Evolutionary conservation across 2,329 filamentous ascomycete genomes (phyloP).

Genomic region (Paramyrothecium roridum): DNA sequence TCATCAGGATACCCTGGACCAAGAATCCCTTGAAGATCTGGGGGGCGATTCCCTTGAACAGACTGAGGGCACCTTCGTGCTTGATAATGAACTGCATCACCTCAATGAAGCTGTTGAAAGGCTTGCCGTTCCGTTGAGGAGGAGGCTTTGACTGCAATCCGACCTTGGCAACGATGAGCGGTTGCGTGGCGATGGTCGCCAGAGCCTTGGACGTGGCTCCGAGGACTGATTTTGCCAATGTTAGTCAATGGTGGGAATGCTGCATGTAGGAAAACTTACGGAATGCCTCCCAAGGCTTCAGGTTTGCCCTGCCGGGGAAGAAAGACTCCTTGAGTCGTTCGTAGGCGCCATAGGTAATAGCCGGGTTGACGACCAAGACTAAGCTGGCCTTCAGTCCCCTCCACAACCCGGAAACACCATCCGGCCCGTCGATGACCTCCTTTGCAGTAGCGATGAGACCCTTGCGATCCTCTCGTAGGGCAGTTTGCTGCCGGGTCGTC

Average conservation of each 20-base stretch:
- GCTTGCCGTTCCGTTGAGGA: slow-evolving; percentile 77
- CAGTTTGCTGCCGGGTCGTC: slow-evolving; percentile 94
- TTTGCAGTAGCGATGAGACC: slow-evolving; percentile 81
- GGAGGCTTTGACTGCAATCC: slow-evolving; percentile 92
- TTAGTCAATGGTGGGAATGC: slow-evolving; percentile 7
- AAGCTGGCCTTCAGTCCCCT: slow-evolving; percentile 92
- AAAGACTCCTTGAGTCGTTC: slow-evolving; percentile 77
- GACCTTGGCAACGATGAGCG: slow-evolving; percentile 96
- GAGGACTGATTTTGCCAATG: slow-evolving; percentile 56
- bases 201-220: slow-evolving; percentile 90
- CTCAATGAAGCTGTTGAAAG: slow-evolving; percentile 89
- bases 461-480: slow-evolving; percentile 78
- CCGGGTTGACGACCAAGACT: slow-evolving; percentile 92
- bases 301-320: slow-evolving; percentile 71
- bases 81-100: slow-evolving; percentile 93
- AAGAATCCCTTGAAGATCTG: slow-evolving; percentile 90
- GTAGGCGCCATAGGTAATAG: slow-evolving; percentile 96
- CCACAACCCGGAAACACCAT: slow-evolving; percentile 88
- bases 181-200: slow-evolving; percentile 89
- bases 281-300: slow-evolving; percentile 88
- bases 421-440: slow-evolving; percentile 86
- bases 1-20: slow-evolving; percentile 96
- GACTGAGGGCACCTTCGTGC: slow-evolving; percentile 75
- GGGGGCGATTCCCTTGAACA: slow-evolving; percentile 96
- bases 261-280: slow-evolving; percentile 53